A percentile compares a stretch with the other conserved stretches of the same genome.
Conservation (phyloP, 2,329 filamentous ascomycete genomes). For the Aspergillus vadensis region DNA sequence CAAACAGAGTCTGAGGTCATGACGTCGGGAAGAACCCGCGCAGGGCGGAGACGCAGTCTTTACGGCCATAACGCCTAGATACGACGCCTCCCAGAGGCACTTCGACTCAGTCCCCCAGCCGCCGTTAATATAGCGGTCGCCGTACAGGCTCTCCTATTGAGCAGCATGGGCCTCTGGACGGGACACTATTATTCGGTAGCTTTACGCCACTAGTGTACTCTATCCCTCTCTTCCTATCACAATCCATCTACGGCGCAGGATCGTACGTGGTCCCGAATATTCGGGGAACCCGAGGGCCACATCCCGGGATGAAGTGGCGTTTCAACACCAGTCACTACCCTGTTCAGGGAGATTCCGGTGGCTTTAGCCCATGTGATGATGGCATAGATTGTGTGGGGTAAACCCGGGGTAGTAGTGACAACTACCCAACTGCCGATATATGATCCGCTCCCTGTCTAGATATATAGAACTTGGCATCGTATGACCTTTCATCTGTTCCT, state of each 20-base stretch:
- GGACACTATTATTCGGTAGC: neutral
- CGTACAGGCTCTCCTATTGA: neutral
- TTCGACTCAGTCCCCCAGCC: neutral
- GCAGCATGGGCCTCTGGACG: neutral
- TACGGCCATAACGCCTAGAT: neutral
- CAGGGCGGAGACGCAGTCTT: neutral
- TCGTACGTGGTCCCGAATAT: slow-evolving; percentile 6
- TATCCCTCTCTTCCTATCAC: neutral
- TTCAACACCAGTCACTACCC: neutral
- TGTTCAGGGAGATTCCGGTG: neutral
- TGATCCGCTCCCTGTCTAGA: neutral
- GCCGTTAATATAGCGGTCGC: neutral
- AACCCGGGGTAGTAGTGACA: neutral
- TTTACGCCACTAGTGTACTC: neutral
- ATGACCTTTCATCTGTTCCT: neutral
- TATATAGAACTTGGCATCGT: neutral
- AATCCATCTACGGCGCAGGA: neutral
- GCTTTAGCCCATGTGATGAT: neutral
- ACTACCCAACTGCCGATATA: neutral
- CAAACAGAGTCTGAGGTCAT: neutral
- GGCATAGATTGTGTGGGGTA: neutral
- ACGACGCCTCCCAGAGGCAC: neutral
- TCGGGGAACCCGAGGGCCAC: slow-evolving; percentile 16
- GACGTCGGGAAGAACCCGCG: neutral
- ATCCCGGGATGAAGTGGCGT: slow-evolving; percentile 4